Conservation (phyloP, 2,329 filamentous ascomycete species). For the Penicillium expansum region DNA sequence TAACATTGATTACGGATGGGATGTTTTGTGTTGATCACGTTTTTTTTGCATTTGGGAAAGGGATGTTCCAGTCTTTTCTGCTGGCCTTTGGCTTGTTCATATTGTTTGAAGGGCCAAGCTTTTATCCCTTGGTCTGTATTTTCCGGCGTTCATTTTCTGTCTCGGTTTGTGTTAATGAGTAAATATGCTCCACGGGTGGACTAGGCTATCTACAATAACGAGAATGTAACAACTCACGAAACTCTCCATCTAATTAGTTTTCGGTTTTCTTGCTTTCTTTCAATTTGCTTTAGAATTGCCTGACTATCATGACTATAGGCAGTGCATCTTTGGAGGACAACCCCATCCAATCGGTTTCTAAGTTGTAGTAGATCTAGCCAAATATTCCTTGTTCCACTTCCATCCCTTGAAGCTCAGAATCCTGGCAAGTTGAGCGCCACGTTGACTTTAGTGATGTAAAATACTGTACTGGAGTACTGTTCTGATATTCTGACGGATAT, state of each 20-base stretch:
- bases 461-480: background rate
- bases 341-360: background rate
- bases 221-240: slow-evolving; percentile 7
- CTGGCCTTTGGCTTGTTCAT: slow-evolving; percentile 15
- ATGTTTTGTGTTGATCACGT: slow-evolving; percentile 14
- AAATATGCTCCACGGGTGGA: slow-evolving; percentile 10
- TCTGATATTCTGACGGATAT: background rate
- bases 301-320: background rate
- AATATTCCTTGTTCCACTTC: background rate
- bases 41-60: slow-evolving; percentile 16
- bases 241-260: background rate
- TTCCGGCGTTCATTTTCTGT: slow-evolving; percentile 6
- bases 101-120: slow-evolving; percentile 12
- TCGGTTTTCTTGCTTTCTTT: too few species aligned
- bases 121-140: background rate
- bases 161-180: slow-evolving; percentile 1
- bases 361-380: background rate
- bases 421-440: background rate
- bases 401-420: slow-evolving; percentile 4
- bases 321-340: background rate
- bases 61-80: slow-evolving; percentile 8
- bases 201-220: slow-evolving; percentile 10
- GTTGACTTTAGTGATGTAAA: background rate
- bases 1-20: slow-evolving; percentile 6
- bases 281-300: background rate